Evolutionary conservation across 441 rosid species (phyloP), one percentile per base, ranked within the genome.

Genomic region (Corymbia citriodora): DNA sequence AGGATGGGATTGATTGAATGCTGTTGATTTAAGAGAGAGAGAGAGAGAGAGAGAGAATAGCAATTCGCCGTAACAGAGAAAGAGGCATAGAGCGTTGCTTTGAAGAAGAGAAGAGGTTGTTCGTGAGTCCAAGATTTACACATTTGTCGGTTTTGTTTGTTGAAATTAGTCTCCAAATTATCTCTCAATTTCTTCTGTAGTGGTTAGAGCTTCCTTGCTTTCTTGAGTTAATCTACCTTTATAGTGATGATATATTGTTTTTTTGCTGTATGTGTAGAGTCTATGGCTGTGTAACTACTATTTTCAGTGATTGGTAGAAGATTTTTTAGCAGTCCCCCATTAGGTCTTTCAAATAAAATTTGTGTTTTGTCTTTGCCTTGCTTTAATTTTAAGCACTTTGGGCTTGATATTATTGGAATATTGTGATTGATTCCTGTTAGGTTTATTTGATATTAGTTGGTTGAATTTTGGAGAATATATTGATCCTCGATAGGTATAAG

Each of bases 401-500:
- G 3, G 48, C 81, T 70, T 70, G 48, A 18, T 33, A 33, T 70
- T 17, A 11, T 10, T 33, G 23, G 25, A 68, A 68, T 17, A 18
- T 9, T 33, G 48, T 31, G 25, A 33, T 0, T 0, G 4, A 18
- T 9, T 70, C 25, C 13, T 70, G 13, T 7, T 33, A 4, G 23
- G 45, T 9, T 70, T 17, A 17, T 17, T 70, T 36, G 81, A 33
- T 33, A 70, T 9, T 9, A 33, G 48, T 9, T 33, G 45, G 48
- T 19, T 33, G 19, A 1, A 33, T 33, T 33, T 68, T 18, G 40
- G 81, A 19, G 45, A 33, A 70, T 17, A 70, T 33, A 33, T 70
- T 17, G 14, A 70, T 70, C 25, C 3, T 33, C 0, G 2, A 70
- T 0, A 33, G 2, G 25, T 0, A 33, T 33, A 33, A 33, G 1